A percentile compares a stretch with the other conserved stretches of the same genome.
Evolutionary conservation across 768 basidiomycete genomes (phyloP).

Genomic region (Boletus eberwhitei): DNA sequence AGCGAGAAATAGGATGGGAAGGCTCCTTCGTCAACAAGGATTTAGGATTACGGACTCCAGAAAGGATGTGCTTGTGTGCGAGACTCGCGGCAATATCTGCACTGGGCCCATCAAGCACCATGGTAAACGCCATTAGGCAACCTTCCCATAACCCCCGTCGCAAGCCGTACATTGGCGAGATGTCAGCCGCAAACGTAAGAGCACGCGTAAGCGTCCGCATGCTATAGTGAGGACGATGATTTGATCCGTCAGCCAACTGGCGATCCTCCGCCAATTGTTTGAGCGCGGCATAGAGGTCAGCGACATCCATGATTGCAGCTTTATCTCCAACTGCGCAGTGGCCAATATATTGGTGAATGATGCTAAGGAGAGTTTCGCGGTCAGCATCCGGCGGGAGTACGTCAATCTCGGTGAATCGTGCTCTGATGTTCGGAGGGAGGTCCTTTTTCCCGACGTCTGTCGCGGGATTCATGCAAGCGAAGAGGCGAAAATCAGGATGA

Average conservation of each 20-base stretch:
- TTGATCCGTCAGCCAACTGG: constrained; percentile 89
- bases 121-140: constrained; percentile 96
- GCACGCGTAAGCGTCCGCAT: constrained; percentile 94
- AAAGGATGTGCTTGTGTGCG: constrained; percentile 74
- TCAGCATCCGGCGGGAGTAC: constrained; percentile 94
- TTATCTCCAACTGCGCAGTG: constrained; percentile 80
- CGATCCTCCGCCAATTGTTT: constrained; percentile 72
- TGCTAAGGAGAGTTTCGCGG: constrained; percentile 81
- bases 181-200: constrained; percentile 84
- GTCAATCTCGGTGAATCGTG: constrained; percentile 93
- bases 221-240: constrained; percentile 91
- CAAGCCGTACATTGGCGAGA: constrained; percentile 70
- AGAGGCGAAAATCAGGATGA: constrained; percentile 93
- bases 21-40: constrained; percentile 76
- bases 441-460: constrained; percentile 99
- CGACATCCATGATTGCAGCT: constrained; percentile 83
- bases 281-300: constrained; percentile 83
- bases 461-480: constrained; percentile 99
- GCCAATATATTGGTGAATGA: constrained; percentile 88
- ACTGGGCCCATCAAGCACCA: constrained; percentile 80
- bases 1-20: constrained; percentile 42
- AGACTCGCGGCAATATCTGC: constrained; percentile 61
- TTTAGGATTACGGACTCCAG: constrained; percentile 73
- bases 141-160: constrained; percentile 94
- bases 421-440: constrained; percentile 84